Evolutionary conservation across 1,139 yeast genomes (phyloP).

Genomic region (Lodderomyces margitis): DNA sequence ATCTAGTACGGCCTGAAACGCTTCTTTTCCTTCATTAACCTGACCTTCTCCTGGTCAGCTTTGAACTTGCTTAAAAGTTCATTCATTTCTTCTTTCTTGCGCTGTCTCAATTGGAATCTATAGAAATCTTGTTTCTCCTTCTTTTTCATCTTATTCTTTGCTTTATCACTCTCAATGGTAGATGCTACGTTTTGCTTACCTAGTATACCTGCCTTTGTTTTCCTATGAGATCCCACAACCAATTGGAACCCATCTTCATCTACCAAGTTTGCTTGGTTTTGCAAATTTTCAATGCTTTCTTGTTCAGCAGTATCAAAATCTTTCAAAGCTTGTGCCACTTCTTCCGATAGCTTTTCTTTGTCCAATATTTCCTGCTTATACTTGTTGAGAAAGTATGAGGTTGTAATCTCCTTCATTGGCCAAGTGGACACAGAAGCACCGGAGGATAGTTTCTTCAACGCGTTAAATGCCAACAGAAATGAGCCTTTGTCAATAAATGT

Average conservation of each 20-base stretch:
- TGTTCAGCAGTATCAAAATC: slow-evolving; percentile 74
- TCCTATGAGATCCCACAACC: slow-evolving; percentile 84
- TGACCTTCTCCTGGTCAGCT: slow-evolving; percentile 85
- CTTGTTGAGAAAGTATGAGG: slow-evolving; percentile 28
- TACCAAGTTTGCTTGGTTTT: slow-evolving; percentile 55
- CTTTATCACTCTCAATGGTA: slow-evolving; percentile 44
- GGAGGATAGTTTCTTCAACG: slow-evolving; percentile 50
- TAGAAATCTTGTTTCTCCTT: slow-evolving; percentile 91
- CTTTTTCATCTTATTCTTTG: slow-evolving; percentile 57
- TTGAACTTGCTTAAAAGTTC: slow-evolving; percentile 79
- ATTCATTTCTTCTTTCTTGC: slow-evolving; percentile 90
- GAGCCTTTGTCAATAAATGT: slow-evolving; percentile 77
- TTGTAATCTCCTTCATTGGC: slow-evolving; percentile 32
- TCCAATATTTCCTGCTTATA: slow-evolving; percentile 40
- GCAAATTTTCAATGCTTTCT: slow-evolving; percentile 58
- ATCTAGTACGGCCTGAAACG: slow-evolving; percentile 76
- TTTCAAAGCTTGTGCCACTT: slow-evolving; percentile 58
- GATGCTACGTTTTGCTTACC: slow-evolving; percentile 52
- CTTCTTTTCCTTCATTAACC: slow-evolving; percentile 73
- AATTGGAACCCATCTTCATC: slow-evolving; percentile 94
- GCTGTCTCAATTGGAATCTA: slow-evolving; percentile 92
- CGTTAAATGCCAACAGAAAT: slow-evolving; percentile 60
- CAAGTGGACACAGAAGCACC: slow-evolving; percentile 25
- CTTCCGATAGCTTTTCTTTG: slow-evolving; percentile 42
- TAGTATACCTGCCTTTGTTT: slow-evolving; percentile 66